Evolutionary conservation across 768 basidiomycete genomes (phyloP), one percentile per base, ranked within the genome.

Genomic region (Leccinum arenicola): DNA sequence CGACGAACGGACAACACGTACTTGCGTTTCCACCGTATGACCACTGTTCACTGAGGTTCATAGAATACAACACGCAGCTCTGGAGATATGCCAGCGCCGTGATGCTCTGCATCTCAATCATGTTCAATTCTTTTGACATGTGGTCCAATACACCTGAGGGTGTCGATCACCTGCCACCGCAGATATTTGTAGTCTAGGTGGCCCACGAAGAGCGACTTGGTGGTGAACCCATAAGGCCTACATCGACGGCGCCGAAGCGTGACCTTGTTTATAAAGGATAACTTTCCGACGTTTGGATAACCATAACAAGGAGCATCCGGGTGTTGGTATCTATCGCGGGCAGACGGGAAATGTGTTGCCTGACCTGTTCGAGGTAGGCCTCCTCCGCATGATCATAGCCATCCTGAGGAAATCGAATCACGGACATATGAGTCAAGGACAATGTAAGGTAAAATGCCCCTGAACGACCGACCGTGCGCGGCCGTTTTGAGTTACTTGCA

Each of bases 181-280:
- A 27, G 27, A 27, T 27, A 27, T 27, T 27, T 27, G 27, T 27
- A 27, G 27, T 27, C 27, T 27, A 27, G 27, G 27, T 27, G 27
- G 27, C 27, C 7, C 27, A 27, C 27, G 27, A 27, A 27, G 27
- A 27, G 27, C 27, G 27, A 95, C 76, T 98, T 98, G 31, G 97
- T 99, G 50, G 97, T 99, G 80, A 99, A 99, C 1, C 96, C 97
- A 71, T 98, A 99, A 36, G 97, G 97, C 75, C 98, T 96, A 99
- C 96, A 72, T 99, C 97, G 68, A 99, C 97, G 71, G 98, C 97
- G 54, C 52, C 97, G 31, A 9, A 10, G 89, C 25, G 97, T 98
- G 70, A 99, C 93, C 76, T 98, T 98, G 87, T 99, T 99, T 68
- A 99, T 95, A 76, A 99, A 98, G 23, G 94, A 96, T 14, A 95